Evolutionary conservation across 2,329 filamentous ascomycete genomes (phyloP), one percentile per base, ranked within the genome.

Genomic region (Pseudomassariella vexata): DNA sequence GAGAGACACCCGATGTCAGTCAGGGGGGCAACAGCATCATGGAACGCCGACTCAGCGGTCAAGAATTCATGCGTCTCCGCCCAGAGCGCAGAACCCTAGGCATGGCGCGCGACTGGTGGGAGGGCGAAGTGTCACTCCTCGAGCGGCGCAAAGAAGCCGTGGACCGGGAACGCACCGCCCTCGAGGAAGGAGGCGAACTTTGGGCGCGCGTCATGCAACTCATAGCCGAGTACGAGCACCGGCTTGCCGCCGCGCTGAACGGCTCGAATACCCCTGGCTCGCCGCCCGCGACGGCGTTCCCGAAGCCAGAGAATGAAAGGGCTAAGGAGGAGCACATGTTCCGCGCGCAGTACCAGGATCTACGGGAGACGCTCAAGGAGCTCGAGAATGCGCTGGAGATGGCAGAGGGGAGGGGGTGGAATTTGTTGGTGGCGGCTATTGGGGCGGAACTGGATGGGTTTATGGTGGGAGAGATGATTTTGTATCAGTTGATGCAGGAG

Each of bases 381-480:
- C 56, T 90, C 4, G 68, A 78, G 32, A 56, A 64, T 11, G 66
- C 70, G 14, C 47, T 79, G 17, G 59, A 65, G 2, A 49, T 68
- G 3, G 79, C 79, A 0, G 74, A 83, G 38, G 59, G 65, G 2
- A 73, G 73, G 35, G 68, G 70, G 11, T 90, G 85, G 84, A 88
- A 82, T 35, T 59, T 89, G 11, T 64, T 90, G 12, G 78, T 88
- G 5, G 84, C 76, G 31, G 83, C 82, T 9, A 77, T 90, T 20
- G 82, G 83, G 1, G 84, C 85, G 0, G 85, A 86, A 52, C 50
- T 84, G 2, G 78, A 82, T 37, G 79, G 80, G 3, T 79, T 85
- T 38, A 61, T 60, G 19, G 72, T 80, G 46, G 79, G 78, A 1
- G 68, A 70, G 43, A 55, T 63, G 3, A 63, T 85, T 24, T 57